phyloP scores from a whole-genome alignment of 805 yeast species.

The Starmerella scarabaei region DNA sequence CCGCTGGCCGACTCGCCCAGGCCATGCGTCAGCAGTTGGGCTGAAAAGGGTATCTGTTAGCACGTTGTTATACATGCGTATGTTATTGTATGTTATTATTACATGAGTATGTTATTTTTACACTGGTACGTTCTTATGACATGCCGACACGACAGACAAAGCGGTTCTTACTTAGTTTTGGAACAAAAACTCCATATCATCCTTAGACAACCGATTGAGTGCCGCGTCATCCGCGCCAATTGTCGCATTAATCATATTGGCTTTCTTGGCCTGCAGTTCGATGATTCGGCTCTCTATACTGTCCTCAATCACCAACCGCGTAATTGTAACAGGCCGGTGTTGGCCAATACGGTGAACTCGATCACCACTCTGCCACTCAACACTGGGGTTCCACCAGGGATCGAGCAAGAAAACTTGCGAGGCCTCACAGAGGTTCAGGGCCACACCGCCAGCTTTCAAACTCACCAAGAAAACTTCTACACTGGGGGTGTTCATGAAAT shows the following conservation, averaged over 20 bases:
- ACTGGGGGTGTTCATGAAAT: slow-evolving; percentile 82
- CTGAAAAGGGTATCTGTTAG: background rate
- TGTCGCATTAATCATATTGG: slow-evolving; percentile 95
- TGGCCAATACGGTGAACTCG: slow-evolving; percentile 97
- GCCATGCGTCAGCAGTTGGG: slow-evolving; percentile 33
- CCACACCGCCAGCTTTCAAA: slow-evolving; percentile 97
- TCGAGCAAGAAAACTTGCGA: slow-evolving; percentile 91
- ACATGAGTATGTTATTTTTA: background rate
- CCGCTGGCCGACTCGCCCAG: slow-evolving; percentile 55
- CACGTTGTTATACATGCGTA: background rate
- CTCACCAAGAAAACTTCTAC: slow-evolving; percentile 93
- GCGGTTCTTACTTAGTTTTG: slow-evolving; percentile 39
- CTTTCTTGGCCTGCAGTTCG: slow-evolving; percentile 93
- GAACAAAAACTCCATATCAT: slow-evolving; percentile 88
- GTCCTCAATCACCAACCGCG: slow-evolving; percentile 88
- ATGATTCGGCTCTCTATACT: slow-evolving; percentile 93
- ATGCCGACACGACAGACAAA: background rate
- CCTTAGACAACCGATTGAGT: slow-evolving; percentile 75
- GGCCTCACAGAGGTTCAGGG: slow-evolving; percentile 89
- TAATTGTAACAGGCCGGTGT: slow-evolving; percentile 81
- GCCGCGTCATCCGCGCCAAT: slow-evolving; percentile 88
- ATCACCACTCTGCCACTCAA: slow-evolving; percentile 97
- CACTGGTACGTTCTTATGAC: background rate
- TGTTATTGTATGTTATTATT: background rate
- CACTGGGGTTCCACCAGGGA: slow-evolving; percentile 99